Conservation (phyloP, 768 basidiomycete genomes). For the Kwoniella heveanensis region DNA sequence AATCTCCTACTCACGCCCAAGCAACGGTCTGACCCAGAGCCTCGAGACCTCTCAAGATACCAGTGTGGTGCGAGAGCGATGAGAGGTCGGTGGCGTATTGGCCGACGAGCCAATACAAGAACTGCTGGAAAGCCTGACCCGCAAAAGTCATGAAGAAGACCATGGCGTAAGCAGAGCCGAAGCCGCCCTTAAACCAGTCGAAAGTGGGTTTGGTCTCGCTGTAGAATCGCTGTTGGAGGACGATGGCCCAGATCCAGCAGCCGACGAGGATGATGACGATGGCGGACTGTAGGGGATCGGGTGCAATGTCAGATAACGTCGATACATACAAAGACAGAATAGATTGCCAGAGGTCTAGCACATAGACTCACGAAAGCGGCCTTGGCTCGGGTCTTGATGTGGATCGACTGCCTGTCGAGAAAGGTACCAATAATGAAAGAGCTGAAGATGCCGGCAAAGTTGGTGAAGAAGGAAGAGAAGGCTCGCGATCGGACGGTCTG, state of each 20-base stretch:
- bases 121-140: slow-evolving; percentile 44
- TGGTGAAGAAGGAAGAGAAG: slow-evolving; percentile 47
- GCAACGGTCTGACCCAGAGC: slow-evolving; percentile 48
- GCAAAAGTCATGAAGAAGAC: slow-evolving; percentile 46
- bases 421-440: slow-evolving; percentile 41
- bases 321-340: neutral
- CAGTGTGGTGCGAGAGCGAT: slow-evolving; percentile 34
- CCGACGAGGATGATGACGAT: slow-evolving; percentile 38
- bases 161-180: slow-evolving; percentile 26
- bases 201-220: slow-evolving; percentile 18
- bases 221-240: slow-evolving; percentile 41
- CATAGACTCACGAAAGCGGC: slow-evolving; percentile 37
- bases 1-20: slow-evolving; percentile 47
- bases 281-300: slow-evolving; percentile 12
- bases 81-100: slow-evolving; percentile 39
- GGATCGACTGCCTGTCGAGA: slow-evolving; percentile 35
- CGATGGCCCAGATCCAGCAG: slow-evolving; percentile 45
- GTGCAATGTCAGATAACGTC: too few species aligned
- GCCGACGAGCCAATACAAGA: slow-evolving; percentile 44
- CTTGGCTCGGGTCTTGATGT: slow-evolving; percentile 32
- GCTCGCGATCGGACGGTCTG: slow-evolving; percentile 41
- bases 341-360: too few species aligned
- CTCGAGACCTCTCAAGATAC: slow-evolving; percentile 44
- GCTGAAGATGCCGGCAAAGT: slow-evolving; percentile 47
- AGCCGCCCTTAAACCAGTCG: slow-evolving; percentile 33